Percentiles rank a stretch among this genome's conserved stretches.
Evolutionary conservation across 371 early-diverging fungal genomes (phyloP).

Genomic region (Mucor plumbeus): DNA sequence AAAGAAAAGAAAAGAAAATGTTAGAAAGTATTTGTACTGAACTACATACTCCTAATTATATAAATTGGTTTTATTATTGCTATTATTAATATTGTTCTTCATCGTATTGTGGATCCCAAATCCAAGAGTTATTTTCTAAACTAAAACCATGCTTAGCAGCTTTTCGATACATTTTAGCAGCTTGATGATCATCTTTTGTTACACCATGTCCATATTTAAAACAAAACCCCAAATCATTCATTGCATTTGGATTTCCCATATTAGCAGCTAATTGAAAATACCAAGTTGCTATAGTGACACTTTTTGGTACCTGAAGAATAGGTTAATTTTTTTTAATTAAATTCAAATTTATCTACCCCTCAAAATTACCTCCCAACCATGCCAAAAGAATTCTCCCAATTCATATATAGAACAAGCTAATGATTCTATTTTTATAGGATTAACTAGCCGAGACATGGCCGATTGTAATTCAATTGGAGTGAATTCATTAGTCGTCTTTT

Average conservation of each 20-base stretch:
- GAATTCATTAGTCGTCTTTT: constrained; percentile 73
- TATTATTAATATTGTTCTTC: not conserved
- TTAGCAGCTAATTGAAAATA: constrained; percentile 89
- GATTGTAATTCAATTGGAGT: constrained; percentile 62
- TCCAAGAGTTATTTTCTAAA: constrained; percentile 84
- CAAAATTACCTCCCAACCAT: constrained; percentile 85
- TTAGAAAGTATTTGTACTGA: not conserved
- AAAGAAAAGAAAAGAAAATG: not conserved
- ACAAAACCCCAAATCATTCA: constrained; percentile 81
- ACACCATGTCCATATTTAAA: constrained; percentile 82
- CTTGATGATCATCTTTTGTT: constrained; percentile 75
- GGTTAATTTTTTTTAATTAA: not conserved
- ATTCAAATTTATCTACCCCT: no score
- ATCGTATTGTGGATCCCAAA: constrained; percentile 62
- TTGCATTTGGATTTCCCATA: constrained; percentile 89
- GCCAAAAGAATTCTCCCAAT: constrained; percentile 76
- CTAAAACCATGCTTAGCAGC: constrained; percentile 77
- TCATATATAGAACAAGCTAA: constrained; percentile 83
- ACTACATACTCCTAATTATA: not conserved
- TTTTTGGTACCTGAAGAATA: constrained; percentile 14
- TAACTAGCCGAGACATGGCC: constrained; percentile 15
- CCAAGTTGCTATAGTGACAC: constrained; percentile 64
- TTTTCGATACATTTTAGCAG: constrained; percentile 83
- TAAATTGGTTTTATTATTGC: not conserved
- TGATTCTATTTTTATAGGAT: constrained; percentile 10